Conservation (phyloP, 2,329 filamentous ascomycete genomes). For the Aschersonia sp. region DNA sequence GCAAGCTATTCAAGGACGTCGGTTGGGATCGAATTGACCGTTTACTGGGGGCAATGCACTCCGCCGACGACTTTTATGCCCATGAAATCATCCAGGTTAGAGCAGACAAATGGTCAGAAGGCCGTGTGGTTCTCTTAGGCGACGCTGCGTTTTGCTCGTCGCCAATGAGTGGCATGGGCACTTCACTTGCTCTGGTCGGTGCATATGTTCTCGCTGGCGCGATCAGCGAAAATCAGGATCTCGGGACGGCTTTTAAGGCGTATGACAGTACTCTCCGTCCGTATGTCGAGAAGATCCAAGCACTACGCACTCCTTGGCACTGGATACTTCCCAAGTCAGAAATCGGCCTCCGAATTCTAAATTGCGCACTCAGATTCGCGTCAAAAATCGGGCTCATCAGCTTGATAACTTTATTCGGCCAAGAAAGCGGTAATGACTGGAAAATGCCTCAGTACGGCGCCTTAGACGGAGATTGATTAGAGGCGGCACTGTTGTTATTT, state of each 20-base stretch:
- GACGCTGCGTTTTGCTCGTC: slow-evolving; percentile 31
- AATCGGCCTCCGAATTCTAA: not conserved
- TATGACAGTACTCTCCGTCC: slow-evolving; percentile 27
- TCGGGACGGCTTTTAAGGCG: slow-evolving; percentile 15
- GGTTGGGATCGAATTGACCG: slow-evolving; percentile 26
- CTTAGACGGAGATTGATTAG: not conserved
- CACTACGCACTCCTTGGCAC: not conserved
- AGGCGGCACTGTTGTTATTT: not conserved
- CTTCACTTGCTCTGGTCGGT: slow-evolving; percentile 25
- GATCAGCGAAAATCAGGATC: slow-evolving; percentile 11
- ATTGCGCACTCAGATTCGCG: not conserved
- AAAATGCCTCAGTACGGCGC: not conserved
- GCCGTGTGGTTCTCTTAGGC: slow-evolving; percentile 31
- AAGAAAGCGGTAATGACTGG: not conserved
- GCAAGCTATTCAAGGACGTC: slow-evolving; percentile 22
- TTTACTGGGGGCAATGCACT: slow-evolving; percentile 18
- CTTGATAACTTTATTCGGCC: not conserved
- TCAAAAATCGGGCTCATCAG: not conserved
- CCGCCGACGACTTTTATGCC: slow-evolving; percentile 29
- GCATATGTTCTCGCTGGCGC: slow-evolving; percentile 38
- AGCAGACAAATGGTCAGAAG: slow-evolving; percentile 18
- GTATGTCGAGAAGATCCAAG: slow-evolving; percentile 12
- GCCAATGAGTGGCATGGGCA: slow-evolving; percentile 30
- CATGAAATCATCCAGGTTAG: slow-evolving; percentile 27
- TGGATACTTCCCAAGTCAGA: not conserved